Percentiles rank a stretch among this genome's conserved stretches.
phyloP scores from a whole-genome alignment of 2,329 filamentous ascomycete species.

The Aspergillus oerlinghausenensis region DNA sequence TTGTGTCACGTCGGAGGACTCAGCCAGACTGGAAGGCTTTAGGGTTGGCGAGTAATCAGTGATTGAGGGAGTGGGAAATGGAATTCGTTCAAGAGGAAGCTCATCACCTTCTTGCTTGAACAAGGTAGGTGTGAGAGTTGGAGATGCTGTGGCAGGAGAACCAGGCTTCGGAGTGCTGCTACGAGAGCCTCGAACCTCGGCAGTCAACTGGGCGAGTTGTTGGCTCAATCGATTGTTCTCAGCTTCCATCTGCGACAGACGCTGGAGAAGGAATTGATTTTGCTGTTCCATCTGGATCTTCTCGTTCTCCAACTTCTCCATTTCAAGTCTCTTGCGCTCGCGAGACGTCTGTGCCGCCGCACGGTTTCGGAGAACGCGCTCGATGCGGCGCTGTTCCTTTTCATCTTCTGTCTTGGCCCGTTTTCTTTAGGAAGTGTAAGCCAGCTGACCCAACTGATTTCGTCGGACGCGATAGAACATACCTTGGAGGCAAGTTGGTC shows the following conservation, averaged over 20 bases:
- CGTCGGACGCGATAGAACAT: slow-evolving; percentile 30
- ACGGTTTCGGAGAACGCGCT: slow-evolving; percentile 93
- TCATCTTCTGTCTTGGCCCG: slow-evolving; percentile 98
- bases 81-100: slow-evolving; percentile 36
- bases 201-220: slow-evolving; percentile 48
- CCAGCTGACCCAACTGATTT: not conserved
- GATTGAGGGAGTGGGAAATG: slow-evolving; percentile 36
- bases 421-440: slow-evolving; percentile 56
- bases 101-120: slow-evolving; percentile 45
- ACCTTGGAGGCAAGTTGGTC: slow-evolving; percentile 90
- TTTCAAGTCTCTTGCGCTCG: slow-evolving; percentile 84
- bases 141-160: slow-evolving; percentile 31
- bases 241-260: slow-evolving; percentile 57
- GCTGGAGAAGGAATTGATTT: slow-evolving; percentile 65
- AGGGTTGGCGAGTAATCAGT: slow-evolving; percentile 38
- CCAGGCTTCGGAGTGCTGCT: slow-evolving; percentile 36
- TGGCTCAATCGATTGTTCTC: slow-evolving; percentile 48
- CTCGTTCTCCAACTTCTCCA: slow-evolving; percentile 71
- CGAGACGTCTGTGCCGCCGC: slow-evolving; percentile 94
- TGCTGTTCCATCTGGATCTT: slow-evolving; percentile 63
- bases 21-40: slow-evolving; percentile 42
- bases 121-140: slow-evolving; percentile 37
- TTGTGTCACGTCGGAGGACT: slow-evolving; percentile 93
- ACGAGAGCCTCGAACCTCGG: slow-evolving; percentile 41
- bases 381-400: slow-evolving; percentile 95